Conservation (phyloP, 805 yeast genomes). For the Ogataea nakhonphanomensis region DNA sequence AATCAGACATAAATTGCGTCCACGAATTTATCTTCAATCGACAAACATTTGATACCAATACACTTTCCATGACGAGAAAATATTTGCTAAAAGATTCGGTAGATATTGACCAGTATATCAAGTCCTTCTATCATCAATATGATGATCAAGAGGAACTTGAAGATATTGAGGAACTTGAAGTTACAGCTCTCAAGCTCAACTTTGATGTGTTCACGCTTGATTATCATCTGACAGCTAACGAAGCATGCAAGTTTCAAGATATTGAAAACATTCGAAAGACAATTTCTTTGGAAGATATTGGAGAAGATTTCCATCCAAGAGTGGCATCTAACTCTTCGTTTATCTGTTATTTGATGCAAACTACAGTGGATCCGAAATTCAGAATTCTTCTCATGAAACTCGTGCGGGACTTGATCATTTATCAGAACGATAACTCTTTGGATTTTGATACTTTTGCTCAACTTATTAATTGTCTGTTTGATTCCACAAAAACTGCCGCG, state of each 20-base stretch:
- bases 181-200: constrained; percentile 8
- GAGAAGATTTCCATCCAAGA: constrained; percentile 5
- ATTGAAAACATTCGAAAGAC: constrained; percentile 11
- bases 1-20: background rate
- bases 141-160: constrained; percentile 8
- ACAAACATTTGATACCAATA: constrained; percentile 10
- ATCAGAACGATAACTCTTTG: constrained; percentile 17
- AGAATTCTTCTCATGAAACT: constrained; percentile 14
- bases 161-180: constrained; percentile 6
- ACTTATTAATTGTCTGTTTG: constrained; percentile 14
- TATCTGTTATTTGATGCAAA: constrained; percentile 14
- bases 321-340: constrained; percentile 10
- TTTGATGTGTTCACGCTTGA: constrained; percentile 10
- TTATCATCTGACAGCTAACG: constrained; percentile 3
- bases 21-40: constrained; percentile 12
- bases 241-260: constrained; percentile 8
- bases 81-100: constrained; percentile 15
- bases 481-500: constrained; percentile 8
- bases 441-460: constrained; percentile 9
- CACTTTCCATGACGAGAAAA: constrained; percentile 8
- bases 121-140: constrained; percentile 10
- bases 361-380: constrained; percentile 11
- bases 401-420: constrained; percentile 18
- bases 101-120: constrained; percentile 10
- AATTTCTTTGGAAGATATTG: constrained; percentile 16